phyloP scores from a whole-genome alignment of 1,284 basidiomycete species.

The Stygiomarasmius scandens region DNA sequence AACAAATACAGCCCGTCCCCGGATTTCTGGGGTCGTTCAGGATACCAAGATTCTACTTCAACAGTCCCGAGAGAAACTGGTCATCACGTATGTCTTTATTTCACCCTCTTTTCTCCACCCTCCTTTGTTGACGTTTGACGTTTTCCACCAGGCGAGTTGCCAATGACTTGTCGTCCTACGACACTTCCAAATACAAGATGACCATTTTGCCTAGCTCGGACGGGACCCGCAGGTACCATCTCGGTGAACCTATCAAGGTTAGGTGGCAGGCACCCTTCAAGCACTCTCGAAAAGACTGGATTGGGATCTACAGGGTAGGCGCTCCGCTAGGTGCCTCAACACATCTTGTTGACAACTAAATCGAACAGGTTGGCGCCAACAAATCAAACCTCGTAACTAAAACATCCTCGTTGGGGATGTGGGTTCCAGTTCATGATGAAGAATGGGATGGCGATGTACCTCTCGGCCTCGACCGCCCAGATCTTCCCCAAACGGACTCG shows the following conservation, averaged over 20 bases:
- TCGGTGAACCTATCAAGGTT: constrained; percentile 88
- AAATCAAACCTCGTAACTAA: constrained; percentile 82
- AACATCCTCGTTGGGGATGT: constrained; percentile 87
- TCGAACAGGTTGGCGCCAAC: constrained; percentile 78
- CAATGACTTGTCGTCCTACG: constrained; percentile 78
- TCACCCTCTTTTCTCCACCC: not conserved
- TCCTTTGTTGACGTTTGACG: not conserved
- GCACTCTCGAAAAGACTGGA: constrained; percentile 96
- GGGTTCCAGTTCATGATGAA: constrained; percentile 89
- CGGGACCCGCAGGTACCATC: constrained; percentile 70
- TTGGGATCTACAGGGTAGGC: constrained; percentile 85
- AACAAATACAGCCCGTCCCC: constrained; percentile 45
- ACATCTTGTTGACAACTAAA: constrained; percentile 4
- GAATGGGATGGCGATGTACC: constrained; percentile 93
- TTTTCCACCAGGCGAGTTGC: constrained; percentile 68
- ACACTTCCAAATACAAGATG: constrained; percentile 78
- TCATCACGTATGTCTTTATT: constrained; percentile 73
- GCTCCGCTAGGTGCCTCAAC: constrained; percentile 7
- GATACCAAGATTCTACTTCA: constrained; percentile 91
- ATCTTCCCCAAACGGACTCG: constrained; percentile 40
- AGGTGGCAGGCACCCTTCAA: constrained; percentile 86
- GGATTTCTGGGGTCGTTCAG: constrained; percentile 81
- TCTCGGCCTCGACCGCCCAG: constrained; percentile 46
- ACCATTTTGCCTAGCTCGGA: constrained; percentile 59
- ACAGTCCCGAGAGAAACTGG: constrained; percentile 85